phyloP scores from a whole-genome alignment of 495 filamentous ascomycete species.

The Trichoderma asperelloides region DNA sequence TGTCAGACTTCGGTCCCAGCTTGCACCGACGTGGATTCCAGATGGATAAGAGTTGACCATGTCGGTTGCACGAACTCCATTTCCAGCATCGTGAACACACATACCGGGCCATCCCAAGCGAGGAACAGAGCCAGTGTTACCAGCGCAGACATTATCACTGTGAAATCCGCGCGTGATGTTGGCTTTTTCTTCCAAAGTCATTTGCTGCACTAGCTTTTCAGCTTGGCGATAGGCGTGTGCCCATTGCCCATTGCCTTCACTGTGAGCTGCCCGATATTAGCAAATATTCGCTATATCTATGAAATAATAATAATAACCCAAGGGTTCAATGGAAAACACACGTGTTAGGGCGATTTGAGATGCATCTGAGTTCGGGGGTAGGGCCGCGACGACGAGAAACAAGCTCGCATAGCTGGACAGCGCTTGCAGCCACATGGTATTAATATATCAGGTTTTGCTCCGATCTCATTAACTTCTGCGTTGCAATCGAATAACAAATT shows the following conservation, averaged over 20 bases:
- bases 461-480: background rate
- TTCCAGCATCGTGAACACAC: conserved; percentile 55
- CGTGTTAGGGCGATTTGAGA: background rate
- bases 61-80: conserved; percentile 51
- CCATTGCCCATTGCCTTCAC: conserved; percentile 35
- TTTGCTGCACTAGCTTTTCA: conserved; percentile 40
- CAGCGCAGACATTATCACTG: conserved; percentile 41
- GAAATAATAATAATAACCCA: background rate
- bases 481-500: background rate
- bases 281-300: background rate
- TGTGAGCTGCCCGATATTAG: conserved; percentile 42
- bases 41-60: conserved; percentile 50
- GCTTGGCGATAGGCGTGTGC: conserved; percentile 43
- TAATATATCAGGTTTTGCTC: background rate
- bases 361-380: background rate
- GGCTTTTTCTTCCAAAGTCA: conserved; percentile 52
- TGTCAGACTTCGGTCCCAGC: conserved; percentile 49
- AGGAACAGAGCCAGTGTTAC: conserved; percentile 41
- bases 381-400: background rate
- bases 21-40: conserved; percentile 49
- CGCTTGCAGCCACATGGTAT: background rate
- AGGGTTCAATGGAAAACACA: background rate
- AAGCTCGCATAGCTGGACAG: background rate
- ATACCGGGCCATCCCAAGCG: conserved; percentile 53
- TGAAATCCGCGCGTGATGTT: conserved; percentile 46